Conservation (phyloP, 2,329 filamentous ascomycete genomes). For the Paraphoma sp. region DNA sequence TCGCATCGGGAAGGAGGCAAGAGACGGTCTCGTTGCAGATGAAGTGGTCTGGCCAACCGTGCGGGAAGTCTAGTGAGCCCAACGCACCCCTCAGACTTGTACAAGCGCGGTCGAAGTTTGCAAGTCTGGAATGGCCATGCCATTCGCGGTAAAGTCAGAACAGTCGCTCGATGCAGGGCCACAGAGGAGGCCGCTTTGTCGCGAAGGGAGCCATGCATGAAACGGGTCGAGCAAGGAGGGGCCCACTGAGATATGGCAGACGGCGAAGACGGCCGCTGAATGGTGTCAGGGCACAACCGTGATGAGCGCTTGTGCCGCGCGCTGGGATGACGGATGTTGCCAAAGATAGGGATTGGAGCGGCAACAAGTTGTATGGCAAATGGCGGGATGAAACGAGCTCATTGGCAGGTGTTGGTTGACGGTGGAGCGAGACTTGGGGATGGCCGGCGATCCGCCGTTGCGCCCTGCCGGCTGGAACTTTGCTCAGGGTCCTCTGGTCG, state of each 20-base stretch:
- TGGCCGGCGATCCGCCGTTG: background rate
- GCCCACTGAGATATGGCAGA: background rate
- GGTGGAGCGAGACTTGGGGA: slow-evolving; percentile 1
- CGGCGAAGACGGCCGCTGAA: slow-evolving; percentile 7
- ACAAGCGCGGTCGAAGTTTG: slow-evolving; percentile 1
- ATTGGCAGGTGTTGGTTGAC: slow-evolving; percentile 6
- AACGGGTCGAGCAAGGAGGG: slow-evolving; percentile 2
- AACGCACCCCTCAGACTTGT: background rate
- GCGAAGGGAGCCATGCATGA: slow-evolving; percentile 3
- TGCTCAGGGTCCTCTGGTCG: background rate
- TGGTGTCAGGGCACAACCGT: background rate
- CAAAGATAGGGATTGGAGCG: slow-evolving; percentile 20
- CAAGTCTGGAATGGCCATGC: slow-evolving; percentile 2
- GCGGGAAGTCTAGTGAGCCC: background rate
- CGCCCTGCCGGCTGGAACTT: background rate
- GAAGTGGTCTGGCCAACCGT: background rate
- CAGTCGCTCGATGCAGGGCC: background rate
- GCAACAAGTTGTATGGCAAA: slow-evolving; percentile 10
- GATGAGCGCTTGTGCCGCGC: background rate
- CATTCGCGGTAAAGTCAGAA: background rate
- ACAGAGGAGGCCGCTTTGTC: background rate
- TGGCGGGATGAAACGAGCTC: slow-evolving; percentile 18
- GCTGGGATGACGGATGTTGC: slow-evolving; percentile 3
- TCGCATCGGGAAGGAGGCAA: background rate
- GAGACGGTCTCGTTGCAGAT: background rate